Evolutionary conservation across 1,284 basidiomycete genomes (phyloP).

Genomic region (Coniferiporia sulphurascens): DNA sequence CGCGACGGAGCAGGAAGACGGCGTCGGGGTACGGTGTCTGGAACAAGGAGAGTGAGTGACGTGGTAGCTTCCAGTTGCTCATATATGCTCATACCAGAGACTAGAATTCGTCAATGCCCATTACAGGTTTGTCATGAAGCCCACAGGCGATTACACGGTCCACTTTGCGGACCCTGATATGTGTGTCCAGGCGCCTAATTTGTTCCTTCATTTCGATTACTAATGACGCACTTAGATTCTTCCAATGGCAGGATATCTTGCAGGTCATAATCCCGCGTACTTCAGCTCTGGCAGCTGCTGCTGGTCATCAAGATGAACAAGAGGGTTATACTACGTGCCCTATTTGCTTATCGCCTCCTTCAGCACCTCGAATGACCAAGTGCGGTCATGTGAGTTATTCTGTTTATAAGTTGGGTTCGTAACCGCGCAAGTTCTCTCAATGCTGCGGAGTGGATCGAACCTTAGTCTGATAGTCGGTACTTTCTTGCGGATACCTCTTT

Average conservation of each 20-base stretch:
- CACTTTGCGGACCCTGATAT: constrained; percentile 96
- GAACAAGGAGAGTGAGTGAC: constrained; percentile 81
- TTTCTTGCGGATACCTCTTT: no score
- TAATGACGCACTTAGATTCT: constrained; percentile 52
- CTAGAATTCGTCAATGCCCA: constrained; percentile 89
- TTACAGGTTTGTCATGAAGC: constrained; percentile 92
- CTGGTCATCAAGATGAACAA: constrained; percentile 35
- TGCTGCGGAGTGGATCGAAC: no score
- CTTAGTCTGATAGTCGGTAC: no score
- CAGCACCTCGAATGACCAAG: constrained; percentile 94
- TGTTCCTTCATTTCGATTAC: constrained; percentile 13
- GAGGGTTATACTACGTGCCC: constrained; percentile 81
- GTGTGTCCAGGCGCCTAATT: constrained; percentile 40
- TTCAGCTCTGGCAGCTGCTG: constrained; percentile 54
- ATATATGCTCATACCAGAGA: constrained; percentile 16
- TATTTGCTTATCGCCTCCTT: constrained; percentile 90
- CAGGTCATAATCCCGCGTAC: constrained; percentile 90
- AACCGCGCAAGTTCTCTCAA: not conserved
- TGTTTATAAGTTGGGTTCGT: not conserved
- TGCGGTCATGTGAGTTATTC: constrained; percentile 83
- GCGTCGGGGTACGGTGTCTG: constrained; percentile 60
- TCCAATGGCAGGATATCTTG: constrained; percentile 95
- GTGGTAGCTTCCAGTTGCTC: constrained; percentile 15
- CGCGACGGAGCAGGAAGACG: constrained; percentile 69
- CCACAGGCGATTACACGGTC: constrained; percentile 86